These are phyloP conservation scores for Calendula officinalis DNA, from an alignment of 129 eudicot species.

Conservation along the genomic window DNA sequence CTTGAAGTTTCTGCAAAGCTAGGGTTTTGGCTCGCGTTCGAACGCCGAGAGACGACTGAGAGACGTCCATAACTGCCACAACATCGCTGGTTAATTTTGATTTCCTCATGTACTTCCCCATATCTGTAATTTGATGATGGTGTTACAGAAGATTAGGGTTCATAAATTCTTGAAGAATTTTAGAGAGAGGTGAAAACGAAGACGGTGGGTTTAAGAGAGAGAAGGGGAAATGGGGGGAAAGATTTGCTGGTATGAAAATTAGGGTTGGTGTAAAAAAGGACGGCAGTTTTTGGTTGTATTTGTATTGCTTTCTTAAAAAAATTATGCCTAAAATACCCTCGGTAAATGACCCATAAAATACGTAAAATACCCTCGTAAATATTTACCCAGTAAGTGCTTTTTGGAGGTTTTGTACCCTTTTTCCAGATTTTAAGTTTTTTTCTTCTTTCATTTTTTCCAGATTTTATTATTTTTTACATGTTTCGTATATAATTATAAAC, in stretches of 20 bases:
- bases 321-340: constrained; percentile 10
- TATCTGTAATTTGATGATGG: constrained; percentile 8
- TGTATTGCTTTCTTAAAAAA: constrained; percentile 15
- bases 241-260: constrained; percentile 20
- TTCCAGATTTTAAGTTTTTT: too few relatives aligned
- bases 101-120: constrained; percentile 75
- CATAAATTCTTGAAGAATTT: constrained; percentile 7
- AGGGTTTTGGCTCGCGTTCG: constrained; percentile 90
- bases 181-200: constrained; percentile 15
- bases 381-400: too few relatives aligned
- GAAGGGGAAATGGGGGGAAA: constrained; percentile 15
- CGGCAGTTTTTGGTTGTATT: constrained; percentile 23
- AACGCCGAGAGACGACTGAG: constrained; percentile 57
- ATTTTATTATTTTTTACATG: too few relatives aligned
- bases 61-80: constrained; percentile 45
- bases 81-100: constrained; percentile 46
- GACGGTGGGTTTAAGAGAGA: constrained; percentile 17
- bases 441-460: too few relatives aligned
- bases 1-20: constrained; percentile 58
- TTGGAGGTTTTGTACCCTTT: too few relatives aligned
- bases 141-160: constrained; percentile 14
- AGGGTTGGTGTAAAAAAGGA: constrained; percentile 25
- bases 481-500: too few relatives aligned
- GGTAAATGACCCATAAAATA: too few relatives aligned
- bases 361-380: too few relatives aligned